Evolutionary conservation across 2,329 filamentous ascomycete genomes (phyloP).

Genomic region (Epichloe uncinata): DNA sequence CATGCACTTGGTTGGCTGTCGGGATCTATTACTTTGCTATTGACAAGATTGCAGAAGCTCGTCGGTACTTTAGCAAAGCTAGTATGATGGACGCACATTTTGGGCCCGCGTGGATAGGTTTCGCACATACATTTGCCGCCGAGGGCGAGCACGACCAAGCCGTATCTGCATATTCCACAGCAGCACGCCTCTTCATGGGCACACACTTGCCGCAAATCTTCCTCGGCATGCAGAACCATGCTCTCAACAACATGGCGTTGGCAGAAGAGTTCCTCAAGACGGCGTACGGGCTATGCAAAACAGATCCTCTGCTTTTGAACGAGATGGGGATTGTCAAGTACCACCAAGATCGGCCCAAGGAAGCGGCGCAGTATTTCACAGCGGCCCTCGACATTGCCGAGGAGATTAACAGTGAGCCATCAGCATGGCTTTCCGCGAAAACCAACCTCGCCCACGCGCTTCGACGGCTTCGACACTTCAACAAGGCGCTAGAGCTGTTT

Average conservation of each 20-base stretch:
- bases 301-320: slow-evolving; percentile 82
- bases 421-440: slow-evolving; percentile 70
- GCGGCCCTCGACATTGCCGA: slow-evolving; percentile 65
- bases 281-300: slow-evolving; percentile 69
- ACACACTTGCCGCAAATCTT: slow-evolving; percentile 94
- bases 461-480: slow-evolving; percentile 54
- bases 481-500: slow-evolving; percentile 66
- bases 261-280: slow-evolving; percentile 91
- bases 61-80: slow-evolving; percentile 92
- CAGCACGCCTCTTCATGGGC: slow-evolving; percentile 87
- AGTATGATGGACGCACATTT: slow-evolving; percentile 97
- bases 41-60: slow-evolving; percentile 79
- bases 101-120: slow-evolving; percentile 95
- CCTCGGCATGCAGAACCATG: slow-evolving; percentile 95
- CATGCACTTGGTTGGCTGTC: slow-evolving; percentile 86
- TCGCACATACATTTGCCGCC: slow-evolving; percentile 93
- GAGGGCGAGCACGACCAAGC: slow-evolving; percentile 98
- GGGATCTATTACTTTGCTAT: slow-evolving; percentile 90
- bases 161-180: slow-evolving; percentile 93
- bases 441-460: slow-evolving; percentile 86
- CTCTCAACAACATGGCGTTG: slow-evolving; percentile 85
- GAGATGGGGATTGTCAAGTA: slow-evolving; percentile 93
- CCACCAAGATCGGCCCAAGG: slow-evolving; percentile 67
- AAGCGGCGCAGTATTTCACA: slow-evolving; percentile 65
- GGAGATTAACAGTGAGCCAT: slow-evolving; percentile 69